A percentile compares a stretch with the other conserved stretches of the same genome.
phyloP scores from a whole-genome alignment of 805 yeast species.

The Candida maltosa region DNA sequence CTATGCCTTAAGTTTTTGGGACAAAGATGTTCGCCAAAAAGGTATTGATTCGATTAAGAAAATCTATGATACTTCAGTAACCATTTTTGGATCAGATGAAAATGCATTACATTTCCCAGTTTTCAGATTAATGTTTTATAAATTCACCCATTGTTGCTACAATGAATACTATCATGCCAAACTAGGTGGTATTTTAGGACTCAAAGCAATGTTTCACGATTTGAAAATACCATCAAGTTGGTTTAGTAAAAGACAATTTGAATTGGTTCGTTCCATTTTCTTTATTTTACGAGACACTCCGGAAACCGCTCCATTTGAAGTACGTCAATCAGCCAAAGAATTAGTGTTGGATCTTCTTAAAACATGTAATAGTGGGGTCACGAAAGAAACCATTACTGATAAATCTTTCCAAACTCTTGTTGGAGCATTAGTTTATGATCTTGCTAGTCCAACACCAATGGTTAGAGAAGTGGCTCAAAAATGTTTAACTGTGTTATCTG shows the following conservation, averaged over 20 bases:
- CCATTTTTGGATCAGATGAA: slow-evolving; percentile 64
- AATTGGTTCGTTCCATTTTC: slow-evolving; percentile 79
- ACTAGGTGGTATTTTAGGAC: slow-evolving; percentile 85
- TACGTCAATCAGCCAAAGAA: slow-evolving; percentile 66
- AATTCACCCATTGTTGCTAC: slow-evolving; percentile 87
- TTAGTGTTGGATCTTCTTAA: slow-evolving; percentile 62
- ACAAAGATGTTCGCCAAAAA: slow-evolving; percentile 62
- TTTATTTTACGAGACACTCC: slow-evolving; percentile 91
- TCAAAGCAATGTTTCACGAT: slow-evolving; percentile 68
- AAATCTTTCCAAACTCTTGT: slow-evolving; percentile 78
- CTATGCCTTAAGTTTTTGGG: slow-evolving; percentile 76
- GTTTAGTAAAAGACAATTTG: slow-evolving; percentile 76
- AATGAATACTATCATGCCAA: slow-evolving; percentile 84
- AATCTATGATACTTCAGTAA: slow-evolving; percentile 58
- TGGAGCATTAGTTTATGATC: slow-evolving; percentile 88
- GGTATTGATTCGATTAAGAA: slow-evolving; percentile 66
- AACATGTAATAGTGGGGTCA: slow-evolving; percentile 60
- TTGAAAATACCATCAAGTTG: slow-evolving; percentile 66
- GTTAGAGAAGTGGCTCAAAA: slow-evolving; percentile 82
- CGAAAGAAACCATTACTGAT: slow-evolving; percentile 59
- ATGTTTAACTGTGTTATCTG: slow-evolving; percentile 64
- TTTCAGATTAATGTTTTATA: slow-evolving; percentile 70
- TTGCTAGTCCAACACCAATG: slow-evolving; percentile 80
- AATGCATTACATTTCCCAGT: slow-evolving; percentile 71
- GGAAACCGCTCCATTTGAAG: slow-evolving; percentile 78